These are phyloP conservation scores for Pythium phragmitis DNA, from an alignment of 352 stramenopile species.

Conservation along the genomic window DNA sequence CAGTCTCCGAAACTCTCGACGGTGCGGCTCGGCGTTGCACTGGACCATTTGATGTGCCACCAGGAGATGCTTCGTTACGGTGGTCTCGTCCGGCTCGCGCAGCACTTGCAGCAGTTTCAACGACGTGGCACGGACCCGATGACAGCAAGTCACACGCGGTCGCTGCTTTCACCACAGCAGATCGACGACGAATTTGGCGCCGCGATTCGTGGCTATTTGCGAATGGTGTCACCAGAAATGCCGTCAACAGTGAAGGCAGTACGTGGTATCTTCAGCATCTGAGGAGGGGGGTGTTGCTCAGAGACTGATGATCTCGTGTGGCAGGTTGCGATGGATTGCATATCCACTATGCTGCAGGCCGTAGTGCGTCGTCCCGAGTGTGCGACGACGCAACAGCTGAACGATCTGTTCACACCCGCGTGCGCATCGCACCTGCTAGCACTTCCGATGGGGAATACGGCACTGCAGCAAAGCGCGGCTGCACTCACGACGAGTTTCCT, in stretches of 20 bases:
- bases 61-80: slow-evolving; percentile 38
- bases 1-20: slow-evolving; percentile 29
- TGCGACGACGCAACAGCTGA: slow-evolving; percentile 25
- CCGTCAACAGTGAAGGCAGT: slow-evolving; percentile 48
- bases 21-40: slow-evolving; percentile 33
- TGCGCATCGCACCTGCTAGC: slow-evolving; percentile 41
- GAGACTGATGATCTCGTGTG: not conserved
- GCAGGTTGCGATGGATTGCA: slow-evolving; percentile 21
- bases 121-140: slow-evolving; percentile 13
- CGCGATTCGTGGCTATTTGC: slow-evolving; percentile 30
- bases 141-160: not conserved
- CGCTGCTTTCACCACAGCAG: not conserved
- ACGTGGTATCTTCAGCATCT: not conserved
- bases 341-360: slow-evolving; percentile 31
- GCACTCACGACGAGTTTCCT: slow-evolving; percentile 46
- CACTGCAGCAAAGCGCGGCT: slow-evolving; percentile 50
- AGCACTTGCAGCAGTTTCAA: slow-evolving; percentile 40
- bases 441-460: slow-evolving; percentile 33
- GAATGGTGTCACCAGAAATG: slow-evolving; percentile 57
- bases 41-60: slow-evolving; percentile 37
- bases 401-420: slow-evolving; percentile 35
- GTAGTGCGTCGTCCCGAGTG: slow-evolving; percentile 27
- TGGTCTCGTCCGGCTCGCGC: slow-evolving; percentile 47
- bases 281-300: not conserved
- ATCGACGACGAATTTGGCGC: slow-evolving; percentile 8